Evolutionary conservation across 2,329 filamentous ascomycete species (phyloP).

Genomic region (Huntiella savannae): DNA sequence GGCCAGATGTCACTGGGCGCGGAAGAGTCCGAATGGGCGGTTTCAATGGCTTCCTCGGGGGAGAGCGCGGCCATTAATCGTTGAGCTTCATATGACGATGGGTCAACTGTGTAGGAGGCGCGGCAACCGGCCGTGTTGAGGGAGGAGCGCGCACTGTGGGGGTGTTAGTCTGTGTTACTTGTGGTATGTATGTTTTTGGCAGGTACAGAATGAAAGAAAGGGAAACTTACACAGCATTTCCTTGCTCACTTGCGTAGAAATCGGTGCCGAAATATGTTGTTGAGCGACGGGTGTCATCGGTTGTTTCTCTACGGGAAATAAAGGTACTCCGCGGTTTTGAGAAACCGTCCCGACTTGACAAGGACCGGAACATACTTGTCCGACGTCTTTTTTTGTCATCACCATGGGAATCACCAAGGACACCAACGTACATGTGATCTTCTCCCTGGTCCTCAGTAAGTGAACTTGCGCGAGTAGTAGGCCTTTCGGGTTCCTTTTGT

Average conservation of each 20-base stretch:
- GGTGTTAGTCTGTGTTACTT: not conserved
- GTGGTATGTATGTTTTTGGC: not conserved
- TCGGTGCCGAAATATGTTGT: conserved; percentile 6
- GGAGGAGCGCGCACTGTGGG: conserved; percentile 3
- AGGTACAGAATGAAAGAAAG: not conserved
- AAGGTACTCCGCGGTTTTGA: conserved; percentile 7
- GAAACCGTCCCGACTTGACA: conserved; percentile 7
- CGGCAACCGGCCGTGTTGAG: conserved; percentile 16
- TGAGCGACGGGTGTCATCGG: not conserved
- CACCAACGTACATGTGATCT: conserved; percentile 10
- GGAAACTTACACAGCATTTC: conserved; percentile 9
- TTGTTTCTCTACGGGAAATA: not conserved
- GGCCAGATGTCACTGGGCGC: conserved; percentile 24
- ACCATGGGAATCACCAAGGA: conserved; percentile 5
- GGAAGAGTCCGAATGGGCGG: conserved; percentile 20
- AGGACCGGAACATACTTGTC: conserved; percentile 8
- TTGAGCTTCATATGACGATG: conserved; percentile 27
- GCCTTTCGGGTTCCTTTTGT: not conserved
- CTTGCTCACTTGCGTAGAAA: conserved; percentile 9
- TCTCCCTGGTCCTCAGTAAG: not conserved
- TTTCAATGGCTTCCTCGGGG: conserved; percentile 17
- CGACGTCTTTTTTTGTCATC: conserved; percentile 8
- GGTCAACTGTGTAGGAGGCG: conserved; percentile 25
- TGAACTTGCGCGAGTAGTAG: conserved; percentile 2
- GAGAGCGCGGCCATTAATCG: conserved; percentile 20